A percentile compares a stretch with the other conserved stretches of the same genome.
phyloP scores from a whole-genome alignment of 208 protist genomes.

The Leishmania major region DNA sequence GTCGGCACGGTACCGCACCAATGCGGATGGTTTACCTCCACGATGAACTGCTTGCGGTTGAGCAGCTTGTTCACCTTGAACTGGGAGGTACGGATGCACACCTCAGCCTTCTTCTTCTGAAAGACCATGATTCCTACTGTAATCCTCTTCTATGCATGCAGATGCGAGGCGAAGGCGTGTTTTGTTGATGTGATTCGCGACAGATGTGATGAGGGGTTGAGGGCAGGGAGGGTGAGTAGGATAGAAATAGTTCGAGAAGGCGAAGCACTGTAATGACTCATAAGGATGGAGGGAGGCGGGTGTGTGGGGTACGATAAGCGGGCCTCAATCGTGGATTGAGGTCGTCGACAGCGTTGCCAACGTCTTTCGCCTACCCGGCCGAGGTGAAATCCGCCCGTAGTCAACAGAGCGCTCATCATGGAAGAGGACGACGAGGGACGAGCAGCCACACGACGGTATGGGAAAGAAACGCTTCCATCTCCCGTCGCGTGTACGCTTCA shows the following conservation, averaged over 20 bases:
- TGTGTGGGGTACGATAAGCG: neutral
- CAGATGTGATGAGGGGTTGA: neutral
- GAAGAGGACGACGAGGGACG: neutral
- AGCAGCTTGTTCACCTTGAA: conserved; percentile 99
- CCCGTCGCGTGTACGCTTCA: neutral
- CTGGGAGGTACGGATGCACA: conserved; percentile 95
- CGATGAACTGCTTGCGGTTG: conserved; percentile 99
- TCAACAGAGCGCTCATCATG: neutral
- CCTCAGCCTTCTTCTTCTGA: conserved; percentile 93
- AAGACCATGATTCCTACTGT: conserved; percentile 83
- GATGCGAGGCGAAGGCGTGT: neutral
- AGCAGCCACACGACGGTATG: neutral
- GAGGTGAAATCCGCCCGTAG: neutral
- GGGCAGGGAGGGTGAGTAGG: neutral
- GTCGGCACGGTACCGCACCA: conserved; percentile 95
- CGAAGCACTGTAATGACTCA: neutral
- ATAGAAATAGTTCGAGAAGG: neutral
- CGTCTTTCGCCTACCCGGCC: neutral
- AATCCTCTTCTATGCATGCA: conserved; percentile 8
- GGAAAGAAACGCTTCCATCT: neutral
- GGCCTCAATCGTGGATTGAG: neutral
- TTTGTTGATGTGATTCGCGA: neutral
- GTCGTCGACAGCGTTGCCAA: neutral
- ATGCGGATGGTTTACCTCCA: conserved; percentile 88
- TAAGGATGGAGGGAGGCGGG: neutral